These are phyloP conservation scores for Raphanus raphanistrum DNA, from an alignment of 345 rosid species.

Conservation along the genomic window DNA sequence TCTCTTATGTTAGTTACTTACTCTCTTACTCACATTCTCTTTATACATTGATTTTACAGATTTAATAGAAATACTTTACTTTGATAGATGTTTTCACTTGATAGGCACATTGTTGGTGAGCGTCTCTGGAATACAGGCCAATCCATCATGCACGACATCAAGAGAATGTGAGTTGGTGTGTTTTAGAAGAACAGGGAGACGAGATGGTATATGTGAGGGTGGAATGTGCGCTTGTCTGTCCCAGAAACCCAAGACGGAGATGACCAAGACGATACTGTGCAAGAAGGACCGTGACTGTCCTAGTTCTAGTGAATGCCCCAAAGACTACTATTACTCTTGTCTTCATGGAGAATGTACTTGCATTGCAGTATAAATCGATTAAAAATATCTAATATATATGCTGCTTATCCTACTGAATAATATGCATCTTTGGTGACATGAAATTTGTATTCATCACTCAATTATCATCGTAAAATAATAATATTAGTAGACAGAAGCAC, in stretches of 20 bases:
- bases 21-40: neutral
- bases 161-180: neutral
- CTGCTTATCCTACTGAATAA: neutral
- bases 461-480: neutral
- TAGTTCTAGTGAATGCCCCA: constrained; percentile 6
- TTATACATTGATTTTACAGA: neutral
- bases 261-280: neutral
- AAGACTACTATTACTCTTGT: constrained; percentile 12
- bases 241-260: neutral
- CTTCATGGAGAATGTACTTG: constrained; percentile 27
- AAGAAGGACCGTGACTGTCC: constrained; percentile 19
- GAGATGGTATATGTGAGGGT: neutral
- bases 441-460: neutral
- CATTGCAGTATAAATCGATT: neutral
- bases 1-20: constrained; percentile 11
- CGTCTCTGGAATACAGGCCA: neutral
- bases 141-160: neutral
- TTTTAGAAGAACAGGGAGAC: neutral
- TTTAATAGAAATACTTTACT: neutral
- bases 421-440: neutral
- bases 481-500: no score
- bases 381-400: neutral
- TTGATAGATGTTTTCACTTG: neutral
- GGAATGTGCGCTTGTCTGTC: neutral
- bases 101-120: constrained; percentile 12